phyloP scores from a whole-genome alignment of 2,329 filamentous ascomycete species.

The Phialemonium atrogriseum region DNA sequence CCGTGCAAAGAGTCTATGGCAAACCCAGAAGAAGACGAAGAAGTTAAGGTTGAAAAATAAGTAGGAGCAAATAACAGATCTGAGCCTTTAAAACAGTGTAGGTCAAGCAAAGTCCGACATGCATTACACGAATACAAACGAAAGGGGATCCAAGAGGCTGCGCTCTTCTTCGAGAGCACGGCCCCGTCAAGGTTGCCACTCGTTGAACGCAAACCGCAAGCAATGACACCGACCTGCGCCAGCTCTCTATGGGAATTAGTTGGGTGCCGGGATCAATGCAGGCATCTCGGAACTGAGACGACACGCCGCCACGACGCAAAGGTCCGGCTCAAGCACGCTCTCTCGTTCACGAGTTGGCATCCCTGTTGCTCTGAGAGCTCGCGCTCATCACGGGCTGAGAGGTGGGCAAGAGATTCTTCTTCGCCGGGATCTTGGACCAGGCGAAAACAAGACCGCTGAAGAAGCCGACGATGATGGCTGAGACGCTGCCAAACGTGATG shows the following conservation, averaged over 20 bases:
- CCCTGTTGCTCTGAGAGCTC: slow-evolving; percentile 83
- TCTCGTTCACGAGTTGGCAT: slow-evolving; percentile 60
- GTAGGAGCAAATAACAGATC: neutral
- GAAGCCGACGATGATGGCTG: slow-evolving; percentile 86
- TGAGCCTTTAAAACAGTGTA: too few relatives aligned
- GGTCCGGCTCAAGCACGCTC: neutral
- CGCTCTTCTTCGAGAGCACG: neutral
- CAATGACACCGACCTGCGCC: neutral
- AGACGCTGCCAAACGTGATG: slow-evolving; percentile 84
- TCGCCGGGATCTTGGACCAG: slow-evolving; percentile 67
- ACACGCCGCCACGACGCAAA: neutral
- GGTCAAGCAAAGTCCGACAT: too few relatives aligned
- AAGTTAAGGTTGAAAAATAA: too few relatives aligned
- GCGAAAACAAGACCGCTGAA: slow-evolving; percentile 88
- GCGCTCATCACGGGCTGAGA: slow-evolving; percentile 70
- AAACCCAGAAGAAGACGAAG: slow-evolving; percentile 1
- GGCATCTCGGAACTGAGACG: neutral
- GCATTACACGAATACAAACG: slow-evolving; percentile 1
- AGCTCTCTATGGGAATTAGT: too few relatives aligned
- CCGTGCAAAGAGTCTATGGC: slow-evolving; percentile 2
- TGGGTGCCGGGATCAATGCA: too few relatives aligned
- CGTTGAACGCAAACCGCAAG: neutral
- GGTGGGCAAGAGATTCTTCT: slow-evolving; percentile 60
- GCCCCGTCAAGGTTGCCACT: neutral
- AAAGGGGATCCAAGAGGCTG: neutral